phyloP scores from a whole-genome alignment of 2,329 filamentous ascomycete genomes.

The Colletotrichum godetiae region DNA sequence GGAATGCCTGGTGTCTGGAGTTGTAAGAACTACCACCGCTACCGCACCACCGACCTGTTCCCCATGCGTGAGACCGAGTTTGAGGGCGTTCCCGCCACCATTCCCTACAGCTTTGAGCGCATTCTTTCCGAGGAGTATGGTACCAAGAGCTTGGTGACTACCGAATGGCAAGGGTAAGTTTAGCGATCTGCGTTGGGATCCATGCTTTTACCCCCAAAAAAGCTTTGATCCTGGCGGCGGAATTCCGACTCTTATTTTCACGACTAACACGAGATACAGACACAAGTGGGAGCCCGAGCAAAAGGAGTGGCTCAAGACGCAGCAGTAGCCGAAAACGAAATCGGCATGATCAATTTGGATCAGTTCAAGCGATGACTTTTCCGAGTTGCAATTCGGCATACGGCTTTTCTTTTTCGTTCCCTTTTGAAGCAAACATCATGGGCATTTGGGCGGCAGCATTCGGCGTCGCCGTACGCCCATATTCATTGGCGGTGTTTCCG shows the following conservation, averaged over 20 bases:
- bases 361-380: not conserved
- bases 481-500: slow-evolving; percentile 29
- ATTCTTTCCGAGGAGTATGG: slow-evolving; percentile 75
- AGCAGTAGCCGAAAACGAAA: not conserved
- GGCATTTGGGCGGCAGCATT: slow-evolving; percentile 8
- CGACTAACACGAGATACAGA: slow-evolving; percentile 49
- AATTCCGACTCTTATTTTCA: not conserved
- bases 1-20: slow-evolving; percentile 74
- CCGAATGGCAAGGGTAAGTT: slow-evolving; percentile 71
- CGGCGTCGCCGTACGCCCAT: slow-evolving; percentile 18
- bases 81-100: slow-evolving; percentile 76
- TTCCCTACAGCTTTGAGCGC: slow-evolving; percentile 77
- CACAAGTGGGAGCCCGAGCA: slow-evolving; percentile 69
- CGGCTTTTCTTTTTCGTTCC: not conserved
- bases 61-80: slow-evolving; percentile 80
- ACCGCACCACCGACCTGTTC: slow-evolving; percentile 77
- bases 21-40: slow-evolving; percentile 84
- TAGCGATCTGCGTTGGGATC: not conserved
- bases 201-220: slow-evolving; percentile 4
- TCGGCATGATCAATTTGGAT: not conserved
- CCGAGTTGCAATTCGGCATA: not conserved
- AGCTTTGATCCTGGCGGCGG: not conserved
- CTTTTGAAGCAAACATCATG: not conserved
- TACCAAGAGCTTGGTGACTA: slow-evolving; percentile 68
- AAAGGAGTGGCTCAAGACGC: slow-evolving; percentile 67